Evolutionary conservation across 768 basidiomycete genomes (phyloP), one percentile per base, ranked within the genome.

Genomic region (Psilocybe subaeruginosa): DNA sequence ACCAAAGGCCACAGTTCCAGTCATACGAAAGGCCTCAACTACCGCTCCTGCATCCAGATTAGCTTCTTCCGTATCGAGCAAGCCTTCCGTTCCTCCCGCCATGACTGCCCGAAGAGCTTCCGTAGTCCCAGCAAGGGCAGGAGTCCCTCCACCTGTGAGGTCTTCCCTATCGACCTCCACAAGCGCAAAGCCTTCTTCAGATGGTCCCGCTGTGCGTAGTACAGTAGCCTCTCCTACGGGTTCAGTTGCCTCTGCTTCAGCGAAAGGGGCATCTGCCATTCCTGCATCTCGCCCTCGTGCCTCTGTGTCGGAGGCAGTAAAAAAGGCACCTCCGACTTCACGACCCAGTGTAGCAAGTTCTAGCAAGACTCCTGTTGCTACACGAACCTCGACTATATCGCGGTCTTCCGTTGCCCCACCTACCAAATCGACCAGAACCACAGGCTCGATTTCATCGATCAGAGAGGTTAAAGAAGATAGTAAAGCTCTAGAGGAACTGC

Each of bases 391-490:
- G 4, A 61, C 69, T 50, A 35, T 69, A 29, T 65, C 73, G 37
- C 71, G 76, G 23, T 69, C 73, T 17, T 65, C 72, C 58, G 68
- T 78, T 29, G 66, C 75, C 47, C 64, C 74, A 54, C 68, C 77
- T 30, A 66, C 77, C 8, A 83, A 77, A 58, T 62, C 84, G 45
- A 72, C 82, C 57, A 80, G 84, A 16, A 73, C 83, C 30, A 68
- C 84, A 41, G 76, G 80, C 27, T 92, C 91, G 12, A 86, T 92
- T 51, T 82, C 89, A n/a, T 91, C 91, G 8, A 86, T 92, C 60
- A 82, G 80, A 60, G 92, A 92, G 66, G 77, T 88, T 16, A 85
- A 82, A 62, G 88, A 87, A 63, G 86, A 85, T 54, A 61, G 39
- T 16, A 72, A 84, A 67, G 81, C 73, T 11, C 63, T 86, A 19